A percentile compares a stretch with the other conserved stretches of the same genome.
Evolutionary conservation across 2,329 filamentous ascomycete genomes (phyloP).

Genomic region (Lomentospora prolificans): DNA sequence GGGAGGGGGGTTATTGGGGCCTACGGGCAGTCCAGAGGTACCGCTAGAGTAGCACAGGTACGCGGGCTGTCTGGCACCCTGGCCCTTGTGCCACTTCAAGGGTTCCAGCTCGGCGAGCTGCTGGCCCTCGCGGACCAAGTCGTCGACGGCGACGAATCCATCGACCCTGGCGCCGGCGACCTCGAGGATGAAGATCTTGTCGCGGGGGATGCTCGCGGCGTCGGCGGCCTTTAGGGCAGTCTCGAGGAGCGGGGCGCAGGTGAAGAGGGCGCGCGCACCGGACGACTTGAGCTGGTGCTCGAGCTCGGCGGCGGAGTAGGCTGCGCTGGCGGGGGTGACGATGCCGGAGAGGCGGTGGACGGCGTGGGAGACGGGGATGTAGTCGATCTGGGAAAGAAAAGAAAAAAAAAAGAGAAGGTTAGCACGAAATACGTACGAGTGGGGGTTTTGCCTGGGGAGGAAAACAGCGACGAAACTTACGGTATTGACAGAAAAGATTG

Average conservation of each 20-base stretch:
- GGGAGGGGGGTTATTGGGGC: constrained; percentile 12
- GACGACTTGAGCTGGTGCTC: constrained; percentile 63
- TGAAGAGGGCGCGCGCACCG: constrained; percentile 60
- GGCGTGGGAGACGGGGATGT: constrained; percentile 61
- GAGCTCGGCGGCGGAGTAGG: constrained; percentile 60
- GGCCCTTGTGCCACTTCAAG: constrained; percentile 51
- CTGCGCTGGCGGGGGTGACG: constrained; percentile 64
- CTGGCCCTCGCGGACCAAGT: constrained; percentile 53
- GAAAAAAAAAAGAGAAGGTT: background rate
- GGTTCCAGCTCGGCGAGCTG: constrained; percentile 42
- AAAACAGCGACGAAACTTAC: constrained; percentile 31
- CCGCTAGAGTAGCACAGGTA: constrained; percentile 76
- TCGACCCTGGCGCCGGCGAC: constrained; percentile 46
- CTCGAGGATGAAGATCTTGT: constrained; percentile 60
- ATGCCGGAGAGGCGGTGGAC: constrained; percentile 67
- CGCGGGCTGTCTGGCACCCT: constrained; percentile 58
- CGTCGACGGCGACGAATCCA: constrained; percentile 54
- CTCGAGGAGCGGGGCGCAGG: constrained; percentile 56
- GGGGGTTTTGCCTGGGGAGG: background rate
- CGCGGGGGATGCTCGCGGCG: constrained; percentile 50
- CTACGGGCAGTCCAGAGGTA: constrained; percentile 66
- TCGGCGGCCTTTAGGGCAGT: constrained; percentile 55
- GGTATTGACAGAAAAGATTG: constrained; percentile 71
- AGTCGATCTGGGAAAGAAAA: constrained; percentile 51
- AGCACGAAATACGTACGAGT: background rate